Base-by-base conservation (phyloP, 1,284 basidiomycete species). In the Tetrapyrgos nigripes region DNA sequence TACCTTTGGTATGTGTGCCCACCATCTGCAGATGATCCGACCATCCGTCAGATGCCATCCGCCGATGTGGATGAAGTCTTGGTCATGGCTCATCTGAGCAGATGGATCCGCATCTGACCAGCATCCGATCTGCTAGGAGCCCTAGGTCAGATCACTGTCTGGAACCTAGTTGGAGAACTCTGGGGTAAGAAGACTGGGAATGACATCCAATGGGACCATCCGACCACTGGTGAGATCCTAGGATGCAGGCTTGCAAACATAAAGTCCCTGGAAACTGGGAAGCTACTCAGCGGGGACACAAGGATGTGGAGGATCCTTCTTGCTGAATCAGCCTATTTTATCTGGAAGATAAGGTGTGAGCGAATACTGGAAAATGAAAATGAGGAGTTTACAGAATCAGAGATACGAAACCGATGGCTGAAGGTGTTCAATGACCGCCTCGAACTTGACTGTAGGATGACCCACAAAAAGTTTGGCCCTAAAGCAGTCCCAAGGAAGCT, bases 281-380 rank as follows among this genome's bases (percentile, higher is more conserved):
- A 55, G 3, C 3, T 2, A 40, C 21, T 27, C 4, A 17, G 8
- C 17, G 57, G 51, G 8, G 45, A 53, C n/a, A 4, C 50, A 10
- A 47, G 64, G 17, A 51, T 70, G 3, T 66, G 53, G 17, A 53
- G 29, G 14, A 68, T 70, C 0, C 28, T 68, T 0, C 26, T 68
- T 8, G 37, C 61, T 2, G 63, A 66, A 57, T 62, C 67, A 14
- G 63, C 67, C 1, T 56, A 67, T 26, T 44, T 66, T 2, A 66
- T 66, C 24, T 70, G 68, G 68, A 60, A 55, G 23, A 53, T 64
- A 0, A 48, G 68, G 43, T 62, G 62, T 29, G 37, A 59, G 23
- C 43, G 66, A 44, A 47, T 54, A 13, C 68, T 67, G 13, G 23
- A 45, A 23, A 35, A 61, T 1, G 57, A 56, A 2, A 58, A 53